Evolutionary conservation across 2,329 filamentous ascomycete genomes (phyloP), one percentile per base, ranked within the genome.

Genomic region (Polytolypa hystricis): DNA sequence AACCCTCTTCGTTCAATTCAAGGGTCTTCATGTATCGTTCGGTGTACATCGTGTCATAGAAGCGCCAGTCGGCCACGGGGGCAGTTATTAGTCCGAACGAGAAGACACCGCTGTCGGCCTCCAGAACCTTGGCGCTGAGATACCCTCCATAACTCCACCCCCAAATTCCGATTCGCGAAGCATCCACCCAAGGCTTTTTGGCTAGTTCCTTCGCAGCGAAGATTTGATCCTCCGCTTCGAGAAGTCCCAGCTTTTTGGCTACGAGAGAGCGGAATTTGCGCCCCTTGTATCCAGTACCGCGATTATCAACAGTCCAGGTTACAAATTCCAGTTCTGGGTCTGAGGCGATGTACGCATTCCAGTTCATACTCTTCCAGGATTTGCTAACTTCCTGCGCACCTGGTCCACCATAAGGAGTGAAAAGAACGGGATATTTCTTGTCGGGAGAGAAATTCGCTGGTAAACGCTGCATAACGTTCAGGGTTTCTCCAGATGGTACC

Each of bases 11-110:
- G 49, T 82, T 82, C 27, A 60, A 56, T 3, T 61, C 57, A 1
- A 69, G 65, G 1, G 66, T 72, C 58, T 81, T 80, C 78, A 83
- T 82, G 60, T 80, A 83, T 8, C 79, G 70, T 55, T 83, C 79
- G 0, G 79, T 81, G 53, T 81, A 83, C 64, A 82, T 73, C 38
- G 67, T 71, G 54, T 83, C 77, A 55, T 83, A 83, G 60, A 82
- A 75, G 1, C 77, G 69, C 74, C 76, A 82, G 57, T 83, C 79
- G 2, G 66, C 67, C 0, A 82, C 77, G 0, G 78, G 78, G 0
- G 78, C 78, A 0, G 74, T 76, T 46, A 79, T 75, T 7, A 81
- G 55, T 0, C 69, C 78, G 5, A 77, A 67, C 0, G 73, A 70
- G 53, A 83, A 81, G 11, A 70, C 69, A 1, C 70, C 72, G 12